Base-by-base conservation (phyloP, 495 filamentous ascomycete genomes). In the Physcia stellaris region DNA sequence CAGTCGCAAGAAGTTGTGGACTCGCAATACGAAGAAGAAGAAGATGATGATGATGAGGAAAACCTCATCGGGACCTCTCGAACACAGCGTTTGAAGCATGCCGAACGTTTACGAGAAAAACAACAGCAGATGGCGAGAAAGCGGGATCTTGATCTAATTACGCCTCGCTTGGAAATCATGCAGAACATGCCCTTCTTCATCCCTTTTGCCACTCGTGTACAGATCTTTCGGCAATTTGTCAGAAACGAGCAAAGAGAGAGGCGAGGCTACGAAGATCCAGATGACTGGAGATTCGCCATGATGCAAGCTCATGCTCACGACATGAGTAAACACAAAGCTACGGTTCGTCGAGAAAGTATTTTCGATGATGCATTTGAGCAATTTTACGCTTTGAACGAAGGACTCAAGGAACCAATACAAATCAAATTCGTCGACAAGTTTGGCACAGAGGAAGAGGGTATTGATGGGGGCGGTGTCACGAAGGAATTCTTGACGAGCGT, bases 131-230 rank as follows among this genome's bases (percentile, higher is more conserved):
- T 67, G 16, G 72, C 73, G 11, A 65, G 77, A 5, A 68, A 75
- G 34, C 75, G 79, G 42, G 67, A 81, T 31, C 60, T 90, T 11
- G 80, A 85, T 17, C 64, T 75, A 17, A 75, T 92, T 24, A 81
- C 80, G 1, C 87, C 92, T 1, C 73, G 85, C 42, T 65, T 94
- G 6, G 86, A 96, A 58, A 83, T 99, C 11, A 60, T 99, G 22
- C 77, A 85, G 32, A 87, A 96, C 50, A 88, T 99, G 80, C 92
- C 90, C 0, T 99, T 96, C 50, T 82, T 88, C 47, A 92, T 96
- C 37, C 90, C 90, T 0, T 99, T 99, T 42, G 66, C 78, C 6
- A 92, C 84, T 2, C 70, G 90, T 26, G 90, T 99, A 6, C 78
- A 92, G 49, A 88, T 96, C 20, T 99, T 96, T 55, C 73, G 90